Conservation (phyloP, 805 yeast species). For the Gaillardinia entomophila region DNA sequence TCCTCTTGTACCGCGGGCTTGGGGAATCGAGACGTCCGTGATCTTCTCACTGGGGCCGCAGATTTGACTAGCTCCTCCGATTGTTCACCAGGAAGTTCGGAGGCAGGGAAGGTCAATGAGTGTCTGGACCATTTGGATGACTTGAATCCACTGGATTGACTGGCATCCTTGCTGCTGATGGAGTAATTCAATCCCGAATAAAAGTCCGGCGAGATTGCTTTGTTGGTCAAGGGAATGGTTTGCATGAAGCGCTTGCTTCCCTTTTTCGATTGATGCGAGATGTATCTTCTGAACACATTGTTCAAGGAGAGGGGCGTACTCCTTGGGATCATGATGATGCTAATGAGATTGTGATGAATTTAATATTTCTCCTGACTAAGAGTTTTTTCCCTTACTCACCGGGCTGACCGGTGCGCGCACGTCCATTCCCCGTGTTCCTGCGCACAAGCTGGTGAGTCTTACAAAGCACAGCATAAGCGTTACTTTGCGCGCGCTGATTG, state of each 20-base stretch:
- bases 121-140: slow-evolving; percentile 28
- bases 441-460: background rate
- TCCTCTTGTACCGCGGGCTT: slow-evolving; percentile 2
- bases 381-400: background rate
- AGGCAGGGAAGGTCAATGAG: slow-evolving; percentile 13
- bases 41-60: slow-evolving; percentile 17
- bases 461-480: background rate
- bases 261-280: background rate
- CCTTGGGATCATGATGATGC: background rate
- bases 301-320: background rate
- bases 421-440: background rate
- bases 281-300: background rate
- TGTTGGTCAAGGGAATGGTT: slow-evolving; percentile 15
- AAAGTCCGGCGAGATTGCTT: slow-evolving; percentile 1
- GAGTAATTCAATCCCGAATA: slow-evolving; percentile 9
- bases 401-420: background rate
- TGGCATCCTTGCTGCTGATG: slow-evolving; percentile 4
- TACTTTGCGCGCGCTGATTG: background rate
- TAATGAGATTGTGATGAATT: background rate
- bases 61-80: background rate
- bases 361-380: background rate
- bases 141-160: slow-evolving; percentile 1
- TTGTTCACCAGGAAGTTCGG: slow-evolving; percentile 6
- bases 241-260: slow-evolving; percentile 18
- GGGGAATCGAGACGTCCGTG: slow-evolving; percentile 26